Evolutionary conservation across 2,329 filamentous ascomycete species (phyloP).

Genomic region (Amauroascus verrucosus): DNA sequence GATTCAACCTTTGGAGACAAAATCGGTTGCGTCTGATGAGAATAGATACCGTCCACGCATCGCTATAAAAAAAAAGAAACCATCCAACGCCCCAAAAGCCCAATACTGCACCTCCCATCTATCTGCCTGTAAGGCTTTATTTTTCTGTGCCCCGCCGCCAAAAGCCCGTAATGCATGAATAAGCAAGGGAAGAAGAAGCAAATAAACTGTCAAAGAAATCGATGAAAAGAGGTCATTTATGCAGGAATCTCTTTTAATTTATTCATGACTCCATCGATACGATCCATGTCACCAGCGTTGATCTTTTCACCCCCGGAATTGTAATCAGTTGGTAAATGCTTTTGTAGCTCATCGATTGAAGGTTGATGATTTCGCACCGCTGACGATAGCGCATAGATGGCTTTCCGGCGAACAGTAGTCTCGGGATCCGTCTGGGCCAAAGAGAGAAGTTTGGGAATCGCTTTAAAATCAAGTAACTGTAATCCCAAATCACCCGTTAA

Average conservation of each 20-base stretch:
- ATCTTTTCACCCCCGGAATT: constrained; percentile 52
- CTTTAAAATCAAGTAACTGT: constrained; percentile 50
- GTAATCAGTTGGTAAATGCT: constrained; percentile 55
- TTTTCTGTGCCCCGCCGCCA: background rate
- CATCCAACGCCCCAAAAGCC: background rate
- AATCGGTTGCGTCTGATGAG: no score
- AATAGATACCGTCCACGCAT: no score
- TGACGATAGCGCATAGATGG: constrained; percentile 77
- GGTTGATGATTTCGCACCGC: constrained; percentile 84
- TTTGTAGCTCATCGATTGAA: constrained; percentile 53
- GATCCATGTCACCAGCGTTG: constrained; percentile 82
- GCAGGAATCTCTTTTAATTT: constrained; percentile 41
- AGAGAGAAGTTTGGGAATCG: constrained; percentile 58
- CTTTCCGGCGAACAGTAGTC: constrained; percentile 66
- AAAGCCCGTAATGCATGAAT: background rate
- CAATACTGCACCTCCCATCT: background rate
- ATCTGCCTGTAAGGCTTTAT: background rate
- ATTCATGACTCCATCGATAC: constrained; percentile 64
- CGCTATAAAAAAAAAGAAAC: no score
- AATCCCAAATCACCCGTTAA: background rate
- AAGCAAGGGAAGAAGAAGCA: background rate
- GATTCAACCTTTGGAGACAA: no score
- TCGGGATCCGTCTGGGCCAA: constrained; percentile 53
- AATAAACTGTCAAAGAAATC: background rate
- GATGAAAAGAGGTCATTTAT: background rate